Conservation (phyloP, 805 yeast species). For the Yamadazyma takamatsuzukensis region DNA sequence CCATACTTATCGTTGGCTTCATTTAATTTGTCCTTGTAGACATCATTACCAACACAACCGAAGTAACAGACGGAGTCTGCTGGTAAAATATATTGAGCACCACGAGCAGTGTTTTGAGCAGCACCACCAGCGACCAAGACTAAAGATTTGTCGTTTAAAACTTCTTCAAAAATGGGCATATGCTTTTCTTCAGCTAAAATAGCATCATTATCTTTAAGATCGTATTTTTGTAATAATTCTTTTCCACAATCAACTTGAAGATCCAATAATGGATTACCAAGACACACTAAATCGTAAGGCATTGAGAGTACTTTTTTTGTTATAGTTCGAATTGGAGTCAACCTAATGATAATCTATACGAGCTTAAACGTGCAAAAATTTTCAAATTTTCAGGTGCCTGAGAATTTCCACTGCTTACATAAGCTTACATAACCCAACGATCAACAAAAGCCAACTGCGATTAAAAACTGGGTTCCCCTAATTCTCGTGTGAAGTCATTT, state of each 20-base stretch:
- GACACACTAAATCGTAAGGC: constrained; percentile 72
- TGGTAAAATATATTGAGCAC: constrained; percentile 92
- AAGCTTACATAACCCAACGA: too few species aligned
- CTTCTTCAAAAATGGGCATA: constrained; percentile 81
- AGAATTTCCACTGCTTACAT: too few species aligned
- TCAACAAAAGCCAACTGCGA: too few species aligned
- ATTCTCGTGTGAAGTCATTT: too few species aligned
- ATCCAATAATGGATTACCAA: constrained; percentile 92
- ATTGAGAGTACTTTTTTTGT: constrained; percentile 28
- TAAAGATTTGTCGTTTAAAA: constrained; percentile 56
- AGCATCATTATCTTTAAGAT: constrained; percentile 87
- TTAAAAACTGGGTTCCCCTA: too few species aligned
- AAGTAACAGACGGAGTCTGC: constrained; percentile 80
- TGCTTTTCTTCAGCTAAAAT: constrained; percentile 82
- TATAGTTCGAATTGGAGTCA: background rate
- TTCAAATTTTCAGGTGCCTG: too few species aligned
- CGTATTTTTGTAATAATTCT: constrained; percentile 74
- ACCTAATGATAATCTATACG: too few species aligned
- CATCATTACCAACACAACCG: constrained; percentile 95
- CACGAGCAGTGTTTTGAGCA: constrained; percentile 98
- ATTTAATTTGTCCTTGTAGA: constrained; percentile 72
- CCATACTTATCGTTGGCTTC: constrained; percentile 89
- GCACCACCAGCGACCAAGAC: constrained; percentile 96
- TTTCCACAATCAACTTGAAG: constrained; percentile 72
- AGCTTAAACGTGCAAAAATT: too few species aligned